phyloP scores from a whole-genome alignment of 306 rosid genomes.

The Sesbania bispinosa region DNA sequence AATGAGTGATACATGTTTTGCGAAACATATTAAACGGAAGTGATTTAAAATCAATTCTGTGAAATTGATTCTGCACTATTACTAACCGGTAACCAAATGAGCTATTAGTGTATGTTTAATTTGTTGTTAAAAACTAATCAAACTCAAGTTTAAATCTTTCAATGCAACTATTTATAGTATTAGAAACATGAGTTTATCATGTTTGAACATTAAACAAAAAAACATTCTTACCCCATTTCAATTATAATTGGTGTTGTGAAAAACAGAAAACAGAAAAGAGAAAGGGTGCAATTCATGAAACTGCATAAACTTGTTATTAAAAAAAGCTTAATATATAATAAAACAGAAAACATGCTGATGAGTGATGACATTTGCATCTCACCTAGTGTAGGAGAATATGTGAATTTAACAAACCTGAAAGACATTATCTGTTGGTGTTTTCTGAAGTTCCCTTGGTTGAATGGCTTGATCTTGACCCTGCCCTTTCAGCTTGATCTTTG shows the following conservation, averaged over 20 bases:
- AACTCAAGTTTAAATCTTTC: no score
- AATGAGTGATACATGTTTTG: no score
- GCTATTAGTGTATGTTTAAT: no score
- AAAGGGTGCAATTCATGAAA: neutral
- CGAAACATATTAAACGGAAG: no score
- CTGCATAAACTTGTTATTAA: neutral
- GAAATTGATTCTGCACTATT: no score
- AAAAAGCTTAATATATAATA: neutral
- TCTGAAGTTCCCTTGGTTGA: constrained; percentile 37
- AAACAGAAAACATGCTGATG: neutral
- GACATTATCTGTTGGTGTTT: constrained; percentile 37
- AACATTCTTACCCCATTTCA: neutral
- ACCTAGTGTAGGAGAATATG: neutral
- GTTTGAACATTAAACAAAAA: no score
- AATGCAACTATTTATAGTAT: no score
- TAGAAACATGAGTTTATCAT: no score
- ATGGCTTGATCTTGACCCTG: constrained; percentile 14
- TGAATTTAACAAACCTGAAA: constrained; percentile 53
- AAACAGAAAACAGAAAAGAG: neutral
- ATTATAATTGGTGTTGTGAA: neutral
- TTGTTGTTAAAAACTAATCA: no score
- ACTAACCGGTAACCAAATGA: no score
- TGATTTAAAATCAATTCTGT: no score
- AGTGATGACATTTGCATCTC: neutral
- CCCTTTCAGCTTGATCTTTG: constrained; percentile 17